Evolutionary conservation across 176 grass and related monocot species (phyloP), one percentile per base, ranked within the genome.

Genomic region (Eragrostis curvula): DNA sequence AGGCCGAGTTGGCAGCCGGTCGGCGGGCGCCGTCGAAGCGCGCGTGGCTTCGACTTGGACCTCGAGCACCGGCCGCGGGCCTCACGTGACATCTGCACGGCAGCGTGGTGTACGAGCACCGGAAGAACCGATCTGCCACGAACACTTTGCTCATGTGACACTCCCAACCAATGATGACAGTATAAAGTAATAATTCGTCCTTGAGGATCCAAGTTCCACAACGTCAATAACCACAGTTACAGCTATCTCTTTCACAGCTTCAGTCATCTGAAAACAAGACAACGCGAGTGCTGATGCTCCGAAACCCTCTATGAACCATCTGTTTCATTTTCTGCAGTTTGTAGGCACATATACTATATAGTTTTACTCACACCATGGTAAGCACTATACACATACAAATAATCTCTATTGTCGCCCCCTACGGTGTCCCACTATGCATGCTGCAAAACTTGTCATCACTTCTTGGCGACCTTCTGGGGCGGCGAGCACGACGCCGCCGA

Each of bases 401-500:
- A 51, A n/a, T n/a, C n/a, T 40, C 66, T 71, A 67, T 50, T 9
- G 30, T 14, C 21, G 27, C 25, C 48, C 9, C 71, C 59, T 86
- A 32, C 64, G 61, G 1, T 66, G 83, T 41, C 28, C 32, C n/a
- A 42, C 7, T 30, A 65, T n/a, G n/a, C n/a, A n/a, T n/a, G n/a
- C n/a, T 66, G 45, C 39, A 73, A 68, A 79, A 51, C 48, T 43
- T 14, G 5, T 87, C 84, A 92, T 87, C 84, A 92, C 48, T 89
- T 89, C 75, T 73, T 82, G 18, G 43, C 29, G 25, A 13, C 59
- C 8, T 57, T 48, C 29, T 81, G 85, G 16, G 50, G 52, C 16
- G 39, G 74, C 21, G 76, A 87, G 11, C 87, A 93, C 1, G 89
- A 91, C 3, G 79, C 86, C n/a, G 95, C 88, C 2, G 92, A 91